Conservation (phyloP, 2,329 filamentous ascomycete species). For the Lachnellula cervina region DNA sequence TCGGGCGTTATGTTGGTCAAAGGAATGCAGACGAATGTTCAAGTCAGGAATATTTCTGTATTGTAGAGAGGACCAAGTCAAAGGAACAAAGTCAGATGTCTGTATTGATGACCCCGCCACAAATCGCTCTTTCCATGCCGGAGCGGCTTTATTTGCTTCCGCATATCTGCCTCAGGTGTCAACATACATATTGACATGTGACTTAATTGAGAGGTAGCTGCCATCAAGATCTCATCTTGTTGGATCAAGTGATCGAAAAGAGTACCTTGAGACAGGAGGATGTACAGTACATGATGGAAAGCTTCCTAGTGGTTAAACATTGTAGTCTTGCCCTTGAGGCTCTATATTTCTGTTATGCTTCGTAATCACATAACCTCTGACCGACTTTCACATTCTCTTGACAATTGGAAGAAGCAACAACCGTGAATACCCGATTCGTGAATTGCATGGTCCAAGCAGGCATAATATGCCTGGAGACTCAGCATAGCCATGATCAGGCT, state of each 20-base stretch:
- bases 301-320: too few species aligned
- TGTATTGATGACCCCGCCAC: slow-evolving; percentile 2
- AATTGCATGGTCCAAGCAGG: not conserved
- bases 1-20: not conserved
- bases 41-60: not conserved
- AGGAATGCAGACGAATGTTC: not conserved
- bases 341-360: too few species aligned
- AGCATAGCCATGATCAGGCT: not conserved
- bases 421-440: not conserved
- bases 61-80: not conserved
- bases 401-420: not conserved
- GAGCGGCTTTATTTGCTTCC: not conserved
- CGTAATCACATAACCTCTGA: not conserved
- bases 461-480: not conserved
- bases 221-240: not conserved
- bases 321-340: too few species aligned
- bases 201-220: not conserved
- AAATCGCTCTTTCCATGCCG: not conserved
- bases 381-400: not conserved
- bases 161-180: not conserved
- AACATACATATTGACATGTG: not conserved
- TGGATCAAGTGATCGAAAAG: too few species aligned
- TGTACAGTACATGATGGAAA: too few species aligned
- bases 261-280: too few species aligned
- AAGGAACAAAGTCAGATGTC: not conserved